Conservation (phyloP, 2,329 filamentous ascomycete genomes). For the Aspergillus sp. region DNA sequence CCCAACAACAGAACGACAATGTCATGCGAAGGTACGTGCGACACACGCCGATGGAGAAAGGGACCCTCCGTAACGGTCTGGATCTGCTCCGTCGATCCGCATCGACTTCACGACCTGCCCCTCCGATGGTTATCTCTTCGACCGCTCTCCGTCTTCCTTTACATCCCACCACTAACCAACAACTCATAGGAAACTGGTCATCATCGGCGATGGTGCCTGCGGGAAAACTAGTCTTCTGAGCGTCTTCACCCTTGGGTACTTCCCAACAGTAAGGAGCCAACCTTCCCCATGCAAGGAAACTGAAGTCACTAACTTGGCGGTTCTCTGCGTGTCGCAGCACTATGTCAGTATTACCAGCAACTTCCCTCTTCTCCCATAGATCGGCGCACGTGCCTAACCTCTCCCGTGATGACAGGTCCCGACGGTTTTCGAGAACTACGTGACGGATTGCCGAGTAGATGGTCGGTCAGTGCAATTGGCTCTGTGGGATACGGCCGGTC, state of each 20-base stretch:
- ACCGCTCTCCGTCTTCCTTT: too few species aligned
- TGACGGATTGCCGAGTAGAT: conserved; percentile 97
- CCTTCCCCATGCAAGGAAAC: conserved; percentile 3
- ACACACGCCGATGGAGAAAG: background rate
- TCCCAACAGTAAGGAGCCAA: conserved; percentile 76
- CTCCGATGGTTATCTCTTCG: background rate
- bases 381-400: background rate
- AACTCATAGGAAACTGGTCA: conserved; percentile 80
- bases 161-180: background rate
- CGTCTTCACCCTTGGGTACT: conserved; percentile 97
- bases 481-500: conserved; percentile 98
- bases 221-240: conserved; percentile 97
- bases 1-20: conserved; percentile 39
- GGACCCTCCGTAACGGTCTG: background rate
- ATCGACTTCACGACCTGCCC: background rate
- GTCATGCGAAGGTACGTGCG: conserved; percentile 57
- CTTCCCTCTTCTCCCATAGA: background rate
- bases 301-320: conserved; percentile 19
- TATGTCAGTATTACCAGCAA: conserved; percentile 39
- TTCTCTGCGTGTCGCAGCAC: conserved; percentile 31
- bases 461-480: conserved; percentile 98
- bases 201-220: conserved; percentile 95
- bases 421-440: conserved; percentile 99
- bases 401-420: conserved; percentile 62
- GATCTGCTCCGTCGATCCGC: background rate